Percentiles rank a stretch among this genome's conserved stretches.
phyloP scores from a whole-genome alignment of 768 basidiomycete species.

The Calocybe gangraenosa region DNA sequence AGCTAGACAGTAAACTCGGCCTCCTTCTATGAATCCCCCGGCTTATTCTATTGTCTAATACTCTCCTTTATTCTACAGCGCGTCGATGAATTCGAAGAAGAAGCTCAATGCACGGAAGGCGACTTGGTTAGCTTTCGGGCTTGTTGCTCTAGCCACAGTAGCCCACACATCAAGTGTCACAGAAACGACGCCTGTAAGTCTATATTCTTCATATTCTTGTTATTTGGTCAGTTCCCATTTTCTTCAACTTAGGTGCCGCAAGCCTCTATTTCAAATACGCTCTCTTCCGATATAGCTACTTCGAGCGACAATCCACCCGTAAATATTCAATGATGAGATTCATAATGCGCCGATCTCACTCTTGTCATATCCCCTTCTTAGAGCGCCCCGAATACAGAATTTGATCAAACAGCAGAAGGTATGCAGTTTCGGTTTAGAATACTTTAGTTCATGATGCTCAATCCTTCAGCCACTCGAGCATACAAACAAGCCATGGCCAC shows the following conservation, averaged over 20 bases:
- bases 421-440: constrained; percentile 4
- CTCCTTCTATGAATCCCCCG: not conserved
- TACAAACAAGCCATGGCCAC: constrained; percentile 74
- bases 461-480: constrained; percentile 55
- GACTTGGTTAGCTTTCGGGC: constrained; percentile 58
- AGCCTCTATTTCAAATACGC: not conserved
- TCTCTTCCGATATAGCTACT: constrained; percentile 1
- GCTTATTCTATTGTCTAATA: not conserved
- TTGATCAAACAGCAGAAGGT: constrained; percentile 54
- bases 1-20: constrained; percentile 9
- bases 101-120: constrained; percentile 39
- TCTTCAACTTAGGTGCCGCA: constrained; percentile 3
- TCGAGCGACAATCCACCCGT: not conserved
- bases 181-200: constrained; percentile 26
- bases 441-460: constrained; percentile 5
- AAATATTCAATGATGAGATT: not conserved
- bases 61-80: too few species aligned
- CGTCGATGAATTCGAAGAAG: constrained; percentile 21
- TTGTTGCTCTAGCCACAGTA: constrained; percentile 46
- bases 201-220: constrained; percentile 1
- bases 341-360: not conserved
- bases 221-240: not conserved
- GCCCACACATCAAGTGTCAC: constrained; percentile 35
- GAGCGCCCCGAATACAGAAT: constrained; percentile 25
- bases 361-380: not conserved